A percentile compares a stretch with the other conserved stretches of the same genome.
Conservation (phyloP, 169 alveolate species). For the Plasmodium inui region DNA sequence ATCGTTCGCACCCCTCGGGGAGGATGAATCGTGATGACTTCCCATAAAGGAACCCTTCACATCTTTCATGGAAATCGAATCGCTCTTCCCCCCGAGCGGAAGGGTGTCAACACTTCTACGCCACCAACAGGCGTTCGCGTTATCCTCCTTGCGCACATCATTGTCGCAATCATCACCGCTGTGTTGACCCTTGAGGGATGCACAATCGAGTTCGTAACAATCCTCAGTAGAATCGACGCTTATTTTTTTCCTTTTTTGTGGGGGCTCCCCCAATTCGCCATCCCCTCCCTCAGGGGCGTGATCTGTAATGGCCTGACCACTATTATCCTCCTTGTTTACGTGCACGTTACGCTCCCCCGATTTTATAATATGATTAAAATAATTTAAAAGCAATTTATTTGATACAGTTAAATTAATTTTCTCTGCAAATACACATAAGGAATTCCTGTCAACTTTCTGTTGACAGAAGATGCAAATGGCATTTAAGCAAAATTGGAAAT, state of each 20-base stretch:
- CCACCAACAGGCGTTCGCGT: background rate
- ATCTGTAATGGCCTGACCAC: background rate
- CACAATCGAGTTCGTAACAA: background rate
- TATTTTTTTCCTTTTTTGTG: background rate
- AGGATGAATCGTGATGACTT: background rate
- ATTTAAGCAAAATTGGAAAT: conserved; percentile 49
- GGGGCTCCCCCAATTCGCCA: background rate
- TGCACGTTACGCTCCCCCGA: background rate
- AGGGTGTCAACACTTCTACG: background rate
- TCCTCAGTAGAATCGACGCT: background rate
- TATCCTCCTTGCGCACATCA: background rate
- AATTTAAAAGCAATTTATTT: conserved; percentile 12
- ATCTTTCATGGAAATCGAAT: background rate
- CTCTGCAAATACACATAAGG: conserved; percentile 20
- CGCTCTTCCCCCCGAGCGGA: background rate
- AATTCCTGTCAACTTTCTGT: background rate
- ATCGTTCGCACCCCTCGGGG: background rate
- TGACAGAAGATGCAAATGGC: conserved; percentile 45
- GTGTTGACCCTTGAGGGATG: background rate
- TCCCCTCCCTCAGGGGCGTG: background rate
- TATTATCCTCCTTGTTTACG: background rate
- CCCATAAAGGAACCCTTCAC: background rate
- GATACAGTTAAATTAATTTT: conserved; percentile 13
- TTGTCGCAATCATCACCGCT: background rate
- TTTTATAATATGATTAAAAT: conserved; percentile 1